phyloP scores from a whole-genome alignment of 768 basidiomycete species.

The Panellus pusillus region DNA sequence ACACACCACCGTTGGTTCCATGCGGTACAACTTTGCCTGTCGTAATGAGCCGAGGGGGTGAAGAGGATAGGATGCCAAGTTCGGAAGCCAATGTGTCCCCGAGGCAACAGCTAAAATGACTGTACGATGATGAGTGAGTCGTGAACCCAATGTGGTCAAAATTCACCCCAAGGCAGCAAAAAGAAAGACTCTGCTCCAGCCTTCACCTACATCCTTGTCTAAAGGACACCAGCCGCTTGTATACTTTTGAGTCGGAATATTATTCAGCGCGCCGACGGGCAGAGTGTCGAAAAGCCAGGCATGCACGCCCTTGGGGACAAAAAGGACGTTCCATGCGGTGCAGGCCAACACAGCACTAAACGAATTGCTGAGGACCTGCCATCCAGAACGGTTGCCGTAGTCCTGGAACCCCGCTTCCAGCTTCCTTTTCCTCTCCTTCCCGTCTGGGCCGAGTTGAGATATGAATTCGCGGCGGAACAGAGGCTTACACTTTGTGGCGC shows the following conservation, averaged over 20 bases:
- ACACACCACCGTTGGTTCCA: constrained; percentile 90
- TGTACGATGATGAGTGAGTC: constrained; percentile 28
- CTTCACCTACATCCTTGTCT: constrained; percentile 40
- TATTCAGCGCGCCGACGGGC: constrained; percentile 25
- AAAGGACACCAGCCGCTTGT: constrained; percentile 62
- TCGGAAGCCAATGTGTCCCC: constrained; percentile 95
- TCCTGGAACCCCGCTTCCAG: constrained; percentile 80
- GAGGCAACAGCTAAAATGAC: constrained; percentile 86
- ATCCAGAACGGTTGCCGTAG: constrained; percentile 70
- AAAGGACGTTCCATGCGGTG: constrained; percentile 63
- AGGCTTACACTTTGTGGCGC: constrained; percentile 76
- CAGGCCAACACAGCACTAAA: constrained; percentile 60
- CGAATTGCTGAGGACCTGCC: constrained; percentile 86
- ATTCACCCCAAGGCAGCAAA: constrained; percentile 67
- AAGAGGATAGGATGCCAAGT: constrained; percentile 78
- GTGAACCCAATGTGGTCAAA: neutral
- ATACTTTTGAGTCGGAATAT: constrained; percentile 32
- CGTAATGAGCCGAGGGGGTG: constrained; percentile 75
- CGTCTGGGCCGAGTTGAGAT: constrained; percentile 41
- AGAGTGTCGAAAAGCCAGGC: constrained; percentile 29
- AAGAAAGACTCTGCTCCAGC: constrained; percentile 62
- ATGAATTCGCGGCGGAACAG: neutral
- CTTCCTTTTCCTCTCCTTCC: constrained; percentile 69
- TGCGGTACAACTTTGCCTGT: constrained; percentile 74
- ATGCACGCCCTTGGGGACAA: constrained; percentile 44